Evolutionary conservation across 331 rosid species (phyloP).

Genomic region (Malus hybrid): DNA sequence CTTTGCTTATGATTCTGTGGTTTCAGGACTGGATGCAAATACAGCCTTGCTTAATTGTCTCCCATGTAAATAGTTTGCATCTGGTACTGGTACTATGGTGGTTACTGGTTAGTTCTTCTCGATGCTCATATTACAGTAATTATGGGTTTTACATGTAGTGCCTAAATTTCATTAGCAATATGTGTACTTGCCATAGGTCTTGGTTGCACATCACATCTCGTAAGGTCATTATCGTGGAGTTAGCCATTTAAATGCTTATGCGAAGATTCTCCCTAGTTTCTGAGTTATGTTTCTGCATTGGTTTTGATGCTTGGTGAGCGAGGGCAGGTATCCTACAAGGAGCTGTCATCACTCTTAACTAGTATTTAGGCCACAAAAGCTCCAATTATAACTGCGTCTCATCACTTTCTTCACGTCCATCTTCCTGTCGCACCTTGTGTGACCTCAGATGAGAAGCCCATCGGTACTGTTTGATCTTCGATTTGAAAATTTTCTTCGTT

Average conservation of each 20-base stretch:
- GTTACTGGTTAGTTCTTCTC: background rate
- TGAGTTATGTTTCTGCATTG: conserved; percentile 1
- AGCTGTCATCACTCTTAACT: background rate
- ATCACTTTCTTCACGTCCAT: background rate
- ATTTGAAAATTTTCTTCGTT: background rate
- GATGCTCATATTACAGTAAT: background rate
- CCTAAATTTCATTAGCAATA: conserved; percentile 7
- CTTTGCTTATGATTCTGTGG: background rate
- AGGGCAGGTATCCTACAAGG: conserved; percentile 15
- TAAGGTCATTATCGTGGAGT: background rate
- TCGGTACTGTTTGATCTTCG: background rate
- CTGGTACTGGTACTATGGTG: conserved; percentile 3
- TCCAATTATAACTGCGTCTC: conserved; percentile 1
- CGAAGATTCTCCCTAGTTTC: conserved; percentile 9
- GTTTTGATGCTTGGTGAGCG: conserved; percentile 3
- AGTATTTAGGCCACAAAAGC: background rate
- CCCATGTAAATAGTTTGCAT: conserved; percentile 9
- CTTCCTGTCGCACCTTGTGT: background rate
- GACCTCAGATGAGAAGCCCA: conserved; percentile 1
- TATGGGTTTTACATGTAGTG: conserved; percentile 6
- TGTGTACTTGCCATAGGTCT: conserved; percentile 8
- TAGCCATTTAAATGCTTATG: background rate
- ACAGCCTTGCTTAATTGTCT: background rate
- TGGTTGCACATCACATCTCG: background rate
- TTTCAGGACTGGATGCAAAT: background rate